Evolutionary conservation across 305 asterid genomes (phyloP), one percentile per base, ranked within the genome.

Genomic region (Fraxinus sp.): DNA sequence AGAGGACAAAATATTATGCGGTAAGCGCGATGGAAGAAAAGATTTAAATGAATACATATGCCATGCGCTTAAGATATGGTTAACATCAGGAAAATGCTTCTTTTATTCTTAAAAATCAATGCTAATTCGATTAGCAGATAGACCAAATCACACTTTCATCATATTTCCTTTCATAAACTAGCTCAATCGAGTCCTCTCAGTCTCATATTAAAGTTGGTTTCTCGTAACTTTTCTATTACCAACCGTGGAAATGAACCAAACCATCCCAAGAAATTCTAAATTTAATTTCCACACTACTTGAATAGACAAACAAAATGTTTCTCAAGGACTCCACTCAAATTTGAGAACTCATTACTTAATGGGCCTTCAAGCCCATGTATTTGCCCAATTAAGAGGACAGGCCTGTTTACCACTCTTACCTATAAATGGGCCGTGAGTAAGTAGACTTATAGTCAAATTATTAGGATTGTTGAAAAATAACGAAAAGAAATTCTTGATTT

Each of bases 1-100:
- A 75, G 44, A 39, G 59, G 37, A 46, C 13, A 68, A 78, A 52
- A n/a, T 2, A 44, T 62, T 79, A 78, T 30, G 57, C 11, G 86
- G 79, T 37, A 22, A 46, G 33, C 28, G 72, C 7, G 33, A 7
- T 6, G 9, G 72, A 59, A 59, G 37, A 70, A 30, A 28, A 30
- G 22, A 28, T 70, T 30, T 70, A 30, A 70, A 28, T 4, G 20
- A 30, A 30, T 16, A 14, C 39, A 70, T 70, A 24, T 13, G 39
- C 1, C 9, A 30, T 3, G 35, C 37, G 20, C 74, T 68, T 68
- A 4, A 68, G 10, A 68, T 68, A 62, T 62, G 4, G 62, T 52
- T 52, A 52, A 52, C 8, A 46, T 13, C 18, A 46, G n/a, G 57
- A 46, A 46, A 46, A 13, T 46, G 57, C 18, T 14, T 46, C 57